Base-by-base conservation (phyloP, 2,329 filamentous ascomycete species). In the Madurella fahalii region DNA sequence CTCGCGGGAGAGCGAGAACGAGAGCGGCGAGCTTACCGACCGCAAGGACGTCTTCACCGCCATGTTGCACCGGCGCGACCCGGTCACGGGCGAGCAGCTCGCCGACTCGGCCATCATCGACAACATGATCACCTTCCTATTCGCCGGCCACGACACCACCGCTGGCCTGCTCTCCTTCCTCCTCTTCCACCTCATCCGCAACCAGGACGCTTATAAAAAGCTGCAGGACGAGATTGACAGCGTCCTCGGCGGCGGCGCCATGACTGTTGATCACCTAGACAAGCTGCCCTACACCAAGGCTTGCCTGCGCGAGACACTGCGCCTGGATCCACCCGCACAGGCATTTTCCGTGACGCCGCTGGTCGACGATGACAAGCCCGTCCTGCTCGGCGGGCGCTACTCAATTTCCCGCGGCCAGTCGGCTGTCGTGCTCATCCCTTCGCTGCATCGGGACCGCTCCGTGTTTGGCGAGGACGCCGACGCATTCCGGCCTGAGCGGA, bases 101-200 rank as follows among this genome's bases (percentile, higher is more conserved):
- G 78, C 74, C 1, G 83, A 88, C 56, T 73, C 79, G 4, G 80
- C 76, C 47, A 86, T 90, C 58, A 77, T 82, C 15, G 77, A 86
- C 65, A 88, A 90, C 59, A 81, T 90, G 71, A 84, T 87, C 55
- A 90, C 86, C 0, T 89, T 90, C 60, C 68, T 90, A 9, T 84
- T 86, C 62, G 84, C 84, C 37, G 84, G 84, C 1, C 86, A 89
- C 58, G 87, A 90, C 62, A 91, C 88, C 0, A 87, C 87, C 0
- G 82, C 83, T 1, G 86, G 85, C 2, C 70, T 86, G 15, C 67
- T 90, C 12, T 80, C 83, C 0, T 90, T 88, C 63, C 70, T 78
- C 0, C 80, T 88, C 47, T 86, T 84, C 64, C 76, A 85, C 52
- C 73, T 91, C 2, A 67, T 88, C 34, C 85, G 84, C 65, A 76